Evolutionary conservation across 192 early-diverging fungal genomes (phyloP).

Genomic region (Linnemannia hyalina): DNA sequence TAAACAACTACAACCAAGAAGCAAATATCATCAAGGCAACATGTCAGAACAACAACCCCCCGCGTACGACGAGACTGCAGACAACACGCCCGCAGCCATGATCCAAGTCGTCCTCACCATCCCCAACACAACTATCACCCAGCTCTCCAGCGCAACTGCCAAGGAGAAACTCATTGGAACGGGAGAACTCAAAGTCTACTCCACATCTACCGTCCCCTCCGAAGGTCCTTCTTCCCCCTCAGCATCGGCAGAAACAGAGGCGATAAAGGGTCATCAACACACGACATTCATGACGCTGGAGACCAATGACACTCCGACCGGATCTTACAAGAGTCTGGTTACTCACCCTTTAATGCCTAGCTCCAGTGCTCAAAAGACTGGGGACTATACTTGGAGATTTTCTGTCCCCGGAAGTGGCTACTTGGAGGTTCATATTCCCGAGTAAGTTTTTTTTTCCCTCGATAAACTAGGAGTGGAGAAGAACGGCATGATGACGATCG

Average conservation of each 20-base stretch:
- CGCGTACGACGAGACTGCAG: background rate
- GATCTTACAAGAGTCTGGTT: constrained; percentile 41
- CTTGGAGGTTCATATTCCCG: constrained; percentile 33
- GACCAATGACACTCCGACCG: constrained; percentile 41
- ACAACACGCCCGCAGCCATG: background rate
- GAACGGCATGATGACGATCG: background rate
- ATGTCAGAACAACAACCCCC: background rate
- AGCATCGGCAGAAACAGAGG: background rate
- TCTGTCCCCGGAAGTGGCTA: constrained; percentile 44
- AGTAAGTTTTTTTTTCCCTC: constrained; percentile 22
- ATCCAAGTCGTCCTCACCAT: constrained; percentile 37
- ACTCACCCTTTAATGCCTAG: constrained; percentile 54
- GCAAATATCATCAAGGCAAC: background rate
- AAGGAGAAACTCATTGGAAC: constrained; percentile 29
- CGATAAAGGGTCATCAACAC: background rate
- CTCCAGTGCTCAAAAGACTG: constrained; percentile 39
- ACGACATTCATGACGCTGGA: constrained; percentile 48
- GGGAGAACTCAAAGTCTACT: constrained; percentile 46
- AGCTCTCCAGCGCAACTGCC: constrained; percentile 13
- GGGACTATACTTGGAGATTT: constrained; percentile 37
- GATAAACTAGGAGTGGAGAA: too few relatives aligned
- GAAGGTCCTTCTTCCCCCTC: background rate
- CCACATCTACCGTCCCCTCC: constrained; percentile 5
- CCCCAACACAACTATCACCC: constrained; percentile 29
- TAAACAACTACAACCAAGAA: background rate